Base-by-base conservation (phyloP, 225 moss, liverwort and hornwort species). In the Anthoceros angustus region DNA sequence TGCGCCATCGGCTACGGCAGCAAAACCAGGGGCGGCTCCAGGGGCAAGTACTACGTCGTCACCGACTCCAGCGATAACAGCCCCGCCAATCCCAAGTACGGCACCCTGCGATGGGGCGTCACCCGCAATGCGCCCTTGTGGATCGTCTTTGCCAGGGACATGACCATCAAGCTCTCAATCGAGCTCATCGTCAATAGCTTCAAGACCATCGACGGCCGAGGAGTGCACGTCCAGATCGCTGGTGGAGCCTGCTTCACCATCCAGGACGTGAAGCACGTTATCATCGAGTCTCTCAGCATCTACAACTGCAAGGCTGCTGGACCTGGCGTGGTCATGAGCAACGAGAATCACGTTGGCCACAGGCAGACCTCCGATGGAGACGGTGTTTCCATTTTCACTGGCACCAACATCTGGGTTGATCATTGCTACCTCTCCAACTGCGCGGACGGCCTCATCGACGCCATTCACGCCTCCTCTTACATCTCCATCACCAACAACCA, bases 201-300 rank as follows among this genome's bases (percentile, higher is more conserved):
- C 65, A 82, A 82, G 61, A 79, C 76, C 39, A 82, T 82, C 39
- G 79, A 82, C 63, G 82, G 82, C 0, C 32, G 82, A 7, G 79
- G 79, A 2, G 67, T 50, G 24, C 43, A 76, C 66, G 64, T 82
- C 12, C 75, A 82, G 67, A 79, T 79, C 40, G 15, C 79, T 0
- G 72, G 69, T 8, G 82, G 79, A 10, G 67, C 60, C 8, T 76
- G 82, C 20, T 15, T 82, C 10, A 79, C 79, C 10, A 39, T 82
- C 10, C 74, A 82, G 65, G 72, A 32, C 9, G 64, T 72, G 0
- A 25, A 49, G n/a, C 71, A 82, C 67, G 71, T 82, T 42, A 82
- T 79, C 49, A 70, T 82, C 24, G 75, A 79, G 38, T 67, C 73
- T 0, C 4, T 82, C n/a, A 71, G 74, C 63, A 74, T 82, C 3